Base-by-base conservation (phyloP, 2,329 filamentous ascomycete genomes). In the Dothiorella sarmentorum region DNA sequence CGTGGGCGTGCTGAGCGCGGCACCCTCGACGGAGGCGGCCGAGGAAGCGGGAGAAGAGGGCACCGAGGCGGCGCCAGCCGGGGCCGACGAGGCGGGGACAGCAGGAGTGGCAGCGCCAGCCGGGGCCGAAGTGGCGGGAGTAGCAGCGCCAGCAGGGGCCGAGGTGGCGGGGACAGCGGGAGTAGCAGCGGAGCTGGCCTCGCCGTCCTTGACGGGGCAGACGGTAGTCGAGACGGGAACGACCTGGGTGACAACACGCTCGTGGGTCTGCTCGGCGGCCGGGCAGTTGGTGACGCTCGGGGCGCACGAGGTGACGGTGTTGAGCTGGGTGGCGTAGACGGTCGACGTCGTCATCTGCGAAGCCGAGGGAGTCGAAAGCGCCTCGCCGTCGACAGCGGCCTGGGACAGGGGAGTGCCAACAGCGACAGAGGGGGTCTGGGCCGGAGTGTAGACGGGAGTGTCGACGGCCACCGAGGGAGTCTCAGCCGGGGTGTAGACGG, bases 201-300 rank as follows among this genome's bases (percentile, higher is more conserved):
- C n/a, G 47, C 13, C 11, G 22, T 22, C 17, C 24, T 7, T 22
- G 26, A 66, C 68, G 10, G 76, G 73, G 74, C 76, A 75, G 68
- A 75, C 62, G 62, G 73, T 75, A 60, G 76, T 70, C 47, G 70
- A 69, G 20, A 72, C 63, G 10, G 73, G 71, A 59, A 56, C 29
- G 31, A 51, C 33, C 22, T 59, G 33, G 26, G 60, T 61, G 13
- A 62, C 58, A 33, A 64, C 37, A 42, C 29, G 55, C 56, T 58
- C 44, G 42, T 47, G 55, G 15, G 61, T 42, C 15, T 63, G 64
- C 42, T 59, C 29, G 31, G 45, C 22, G 33, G 56, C 59, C 24
- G 62, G 61, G 62, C 59, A 63, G 56, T 59, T 42, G 26, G 60
- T 61, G 58, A 62, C 53, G 20, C 20, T 37, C 27, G 42, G 38